Evolutionary conservation across 352 stramenopile genomes (phyloP), one percentile per base, ranked within the genome.

Genomic region (Pythium sukuiense): DNA sequence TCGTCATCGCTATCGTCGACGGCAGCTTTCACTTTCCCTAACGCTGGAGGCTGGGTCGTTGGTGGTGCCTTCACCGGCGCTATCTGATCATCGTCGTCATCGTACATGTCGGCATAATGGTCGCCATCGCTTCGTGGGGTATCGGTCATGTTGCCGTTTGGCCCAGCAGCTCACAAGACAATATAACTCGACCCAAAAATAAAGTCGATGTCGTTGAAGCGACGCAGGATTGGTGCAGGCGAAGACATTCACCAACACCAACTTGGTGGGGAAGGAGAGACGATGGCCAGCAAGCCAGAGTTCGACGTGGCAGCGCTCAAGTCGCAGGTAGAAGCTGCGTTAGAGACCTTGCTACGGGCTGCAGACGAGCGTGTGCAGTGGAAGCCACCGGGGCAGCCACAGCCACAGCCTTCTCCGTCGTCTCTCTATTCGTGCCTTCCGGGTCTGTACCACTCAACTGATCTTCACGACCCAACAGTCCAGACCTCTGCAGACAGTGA

Each of bases 311-410:
- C 45, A 6, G 1, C 52, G 14, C 39, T 92, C n/a, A 88, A 90
- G 68, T 30, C 66, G 5, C 73, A 81, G 18, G 77, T 92, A 14
- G 80, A 85, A 49, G 67, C 58, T 6, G 84, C 84, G 6, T 83
- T 92, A 64, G 84, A 92, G 58, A 37, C 57, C 24, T 74, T 92
- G 24, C 54, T 92, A 26, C 74, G 80, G 1, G 77, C 80, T 4
- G 84, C 81, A 2, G 82, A 92, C 35, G 69, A 79, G 6, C 74
- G 80, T 14, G 79, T 92, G 33, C 84, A 76, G 59, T 92, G 84
- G 84, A 85, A 73, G 13, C 70, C 71, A 52, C 46, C 65, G 13
- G 41, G 32, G 16, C 13, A n/a, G 41, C 7, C 37, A 24, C 20
- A 58, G 4, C 12, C 26, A 24, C 20, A 58, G 4, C 0, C 26